These are phyloP conservation scores for Cyclotella choctawhatcheeana DNA, from an alignment of 108 stramenopile species.

Conservation along the genomic window DNA sequence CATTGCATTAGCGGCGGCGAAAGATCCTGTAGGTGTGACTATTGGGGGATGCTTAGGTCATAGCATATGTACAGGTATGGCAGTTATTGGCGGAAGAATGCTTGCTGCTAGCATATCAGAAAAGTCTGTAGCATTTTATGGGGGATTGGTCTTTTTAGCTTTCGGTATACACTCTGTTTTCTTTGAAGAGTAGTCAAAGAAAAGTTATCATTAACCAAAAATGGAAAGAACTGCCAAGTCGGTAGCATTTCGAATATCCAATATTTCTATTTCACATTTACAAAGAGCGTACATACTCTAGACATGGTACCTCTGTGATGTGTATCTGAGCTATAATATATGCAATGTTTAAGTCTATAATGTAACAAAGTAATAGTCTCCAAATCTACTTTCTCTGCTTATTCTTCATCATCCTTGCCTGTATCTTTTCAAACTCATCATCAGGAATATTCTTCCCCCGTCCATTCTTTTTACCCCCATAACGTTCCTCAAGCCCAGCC, in stretches of 20 bases:
- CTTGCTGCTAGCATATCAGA: slow-evolving; percentile 95
- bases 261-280: no score
- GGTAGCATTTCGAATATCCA: no score
- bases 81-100: slow-evolving; percentile 98
- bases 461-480: slow-evolving; percentile 62
- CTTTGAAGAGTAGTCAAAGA: slow-evolving; percentile 70
- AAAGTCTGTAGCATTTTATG: slow-evolving; percentile 88
- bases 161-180: slow-evolving; percentile 95
- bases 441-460: slow-evolving; percentile 59
- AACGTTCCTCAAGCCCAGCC: slow-evolving; percentile 64
- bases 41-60: slow-evolving; percentile 97
- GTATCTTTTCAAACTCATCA: slow-evolving; percentile 71
- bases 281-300: no score
- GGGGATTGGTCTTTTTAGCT: slow-evolving; percentile 92
- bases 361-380: neutral
- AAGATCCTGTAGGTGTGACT: slow-evolving; percentile 96
- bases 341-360: neutral
- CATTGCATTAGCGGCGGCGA: slow-evolving; percentile 96
- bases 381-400: slow-evolving; percentile 17
- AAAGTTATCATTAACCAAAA: no score
- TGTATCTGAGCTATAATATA: neutral
- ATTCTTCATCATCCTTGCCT: slow-evolving; percentile 67
- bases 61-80: slow-evolving; percentile 96
- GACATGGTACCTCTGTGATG: no score
- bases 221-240: no score